Evolutionary conservation across 2,329 filamentous ascomycete genomes (phyloP).

Genomic region (Cytospora leucostoma): DNA sequence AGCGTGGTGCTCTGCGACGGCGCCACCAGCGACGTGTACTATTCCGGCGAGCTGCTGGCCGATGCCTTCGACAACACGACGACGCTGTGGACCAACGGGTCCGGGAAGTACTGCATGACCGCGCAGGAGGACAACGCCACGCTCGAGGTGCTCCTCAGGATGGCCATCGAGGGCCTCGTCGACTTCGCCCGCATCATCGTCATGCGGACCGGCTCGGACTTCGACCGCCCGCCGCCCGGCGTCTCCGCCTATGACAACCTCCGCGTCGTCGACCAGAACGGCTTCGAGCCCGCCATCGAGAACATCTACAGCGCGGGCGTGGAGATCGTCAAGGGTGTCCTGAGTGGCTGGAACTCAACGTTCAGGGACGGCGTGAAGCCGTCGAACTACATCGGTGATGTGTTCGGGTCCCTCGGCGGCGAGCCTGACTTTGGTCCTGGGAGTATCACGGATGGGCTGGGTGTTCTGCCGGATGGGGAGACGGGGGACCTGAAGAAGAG

Average conservation of each 20-base stretch:
- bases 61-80: slow-evolving; percentile 68
- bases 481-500: slow-evolving; percentile 30
- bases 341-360: slow-evolving; percentile 59
- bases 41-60: slow-evolving; percentile 60
- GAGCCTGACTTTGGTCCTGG: slow-evolving; percentile 65
- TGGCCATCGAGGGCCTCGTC: slow-evolving; percentile 55
- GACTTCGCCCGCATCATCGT: slow-evolving; percentile 70
- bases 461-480: slow-evolving; percentile 33
- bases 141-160: slow-evolving; percentile 65
- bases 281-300: slow-evolving; percentile 61
- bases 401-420: slow-evolving; percentile 69
- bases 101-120: slow-evolving; percentile 67
- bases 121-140: slow-evolving; percentile 74
- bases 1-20: slow-evolving; percentile 65
- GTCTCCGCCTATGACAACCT: slow-evolving; percentile 60
- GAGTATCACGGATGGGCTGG: slow-evolving; percentile 43
- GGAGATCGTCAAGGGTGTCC: slow-evolving; percentile 64
- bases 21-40: slow-evolving; percentile 73
- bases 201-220: slow-evolving; percentile 69
- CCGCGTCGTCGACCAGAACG: slow-evolving; percentile 61
- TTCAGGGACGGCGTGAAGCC: slow-evolving; percentile 60
- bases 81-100: slow-evolving; percentile 65
- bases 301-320: slow-evolving; percentile 70
- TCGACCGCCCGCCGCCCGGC: slow-evolving; percentile 67
- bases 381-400: slow-evolving; percentile 69